Evolutionary conservation across 1,284 basidiomycete species (phyloP).

Genomic region (Kwoniella shivajii): DNA sequence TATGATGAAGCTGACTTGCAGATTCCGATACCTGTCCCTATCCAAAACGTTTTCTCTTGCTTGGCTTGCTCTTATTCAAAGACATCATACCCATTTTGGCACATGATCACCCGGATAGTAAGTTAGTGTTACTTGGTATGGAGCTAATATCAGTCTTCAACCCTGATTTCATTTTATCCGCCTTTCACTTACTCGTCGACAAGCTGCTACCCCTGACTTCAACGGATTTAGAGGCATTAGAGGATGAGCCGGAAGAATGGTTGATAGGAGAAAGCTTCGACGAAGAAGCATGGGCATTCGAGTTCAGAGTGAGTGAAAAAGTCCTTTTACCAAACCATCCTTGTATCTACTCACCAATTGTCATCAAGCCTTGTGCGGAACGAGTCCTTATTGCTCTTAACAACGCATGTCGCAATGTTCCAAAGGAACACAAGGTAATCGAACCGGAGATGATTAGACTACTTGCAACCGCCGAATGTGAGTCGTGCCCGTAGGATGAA

Average conservation of each 20-base stretch:
- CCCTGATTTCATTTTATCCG: conserved; percentile 72
- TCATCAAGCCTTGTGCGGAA: conserved; percentile 73
- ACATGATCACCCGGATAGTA: conserved; percentile 47
- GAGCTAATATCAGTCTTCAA: conserved; percentile 62
- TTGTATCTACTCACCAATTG: not conserved
- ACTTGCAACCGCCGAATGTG: conserved; percentile 63
- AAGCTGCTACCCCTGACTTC: conserved; percentile 79
- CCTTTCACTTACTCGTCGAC: conserved; percentile 74
- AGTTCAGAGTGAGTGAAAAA: conserved; percentile 67
- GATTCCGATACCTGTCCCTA: conserved; percentile 43
- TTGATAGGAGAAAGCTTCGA: conserved; percentile 74
- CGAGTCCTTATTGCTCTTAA: conserved; percentile 79
- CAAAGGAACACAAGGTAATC: conserved; percentile 56
- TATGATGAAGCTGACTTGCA: conserved; percentile 16
- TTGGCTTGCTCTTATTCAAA: conserved; percentile 85
- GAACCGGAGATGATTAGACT: conserved; percentile 68
- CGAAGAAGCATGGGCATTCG: conserved; percentile 86
- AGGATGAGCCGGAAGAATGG: conserved; percentile 87
- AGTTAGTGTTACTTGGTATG: conserved; percentile 13
- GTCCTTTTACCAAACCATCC: conserved; percentile 2
- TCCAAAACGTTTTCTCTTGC: conserved; percentile 68
- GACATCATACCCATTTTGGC: conserved; percentile 59
- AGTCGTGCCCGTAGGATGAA: conserved; percentile 24
- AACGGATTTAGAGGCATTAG: conserved; percentile 74
- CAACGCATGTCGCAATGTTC: conserved; percentile 68